Evolutionary conservation across 2,329 filamentous ascomycete species (phyloP).

Genomic region (Pseudogymnoascus sp.): DNA sequence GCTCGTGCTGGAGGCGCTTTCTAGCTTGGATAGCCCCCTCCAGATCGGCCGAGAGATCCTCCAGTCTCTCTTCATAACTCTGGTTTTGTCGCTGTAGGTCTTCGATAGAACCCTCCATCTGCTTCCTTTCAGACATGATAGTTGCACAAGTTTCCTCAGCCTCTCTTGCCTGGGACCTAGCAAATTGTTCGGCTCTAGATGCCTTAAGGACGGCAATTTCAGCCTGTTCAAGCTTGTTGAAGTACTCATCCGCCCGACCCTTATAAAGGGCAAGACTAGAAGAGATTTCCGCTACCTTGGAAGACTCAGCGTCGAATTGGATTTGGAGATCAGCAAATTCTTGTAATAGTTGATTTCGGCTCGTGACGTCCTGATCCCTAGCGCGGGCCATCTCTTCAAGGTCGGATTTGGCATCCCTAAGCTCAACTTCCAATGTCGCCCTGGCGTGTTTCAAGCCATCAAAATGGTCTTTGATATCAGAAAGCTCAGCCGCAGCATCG

Average conservation of each 20-base stretch:
- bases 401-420: constrained; percentile 78
- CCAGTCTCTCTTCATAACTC: constrained; percentile 80
- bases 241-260: constrained; percentile 89
- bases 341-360: constrained; percentile 78
- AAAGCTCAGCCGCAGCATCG: constrained; percentile 74
- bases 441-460: constrained; percentile 82
- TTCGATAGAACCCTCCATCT: constrained; percentile 80
- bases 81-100: constrained; percentile 87
- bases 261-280: constrained; percentile 87
- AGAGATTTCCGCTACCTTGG: constrained; percentile 74
- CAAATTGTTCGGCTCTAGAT: constrained; percentile 85
- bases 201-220: constrained; percentile 94
- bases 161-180: constrained; percentile 81
- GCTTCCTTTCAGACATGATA: constrained; percentile 86
- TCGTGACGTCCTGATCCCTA: constrained; percentile 81
- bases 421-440: constrained; percentile 72
- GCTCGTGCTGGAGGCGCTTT: constrained; percentile 90
- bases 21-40: constrained; percentile 81
- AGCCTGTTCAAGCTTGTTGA: constrained; percentile 92
- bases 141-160: constrained; percentile 85
- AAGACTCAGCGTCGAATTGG: constrained; percentile 80
- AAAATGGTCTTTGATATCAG: constrained; percentile 78
- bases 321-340: constrained; percentile 94
- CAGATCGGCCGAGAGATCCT: constrained; percentile 86
- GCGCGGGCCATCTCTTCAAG: constrained; percentile 71